Evolutionary conservation across 192 early-diverging fungal genomes (phyloP).

Genomic region (Coemansia sp.): DNA sequence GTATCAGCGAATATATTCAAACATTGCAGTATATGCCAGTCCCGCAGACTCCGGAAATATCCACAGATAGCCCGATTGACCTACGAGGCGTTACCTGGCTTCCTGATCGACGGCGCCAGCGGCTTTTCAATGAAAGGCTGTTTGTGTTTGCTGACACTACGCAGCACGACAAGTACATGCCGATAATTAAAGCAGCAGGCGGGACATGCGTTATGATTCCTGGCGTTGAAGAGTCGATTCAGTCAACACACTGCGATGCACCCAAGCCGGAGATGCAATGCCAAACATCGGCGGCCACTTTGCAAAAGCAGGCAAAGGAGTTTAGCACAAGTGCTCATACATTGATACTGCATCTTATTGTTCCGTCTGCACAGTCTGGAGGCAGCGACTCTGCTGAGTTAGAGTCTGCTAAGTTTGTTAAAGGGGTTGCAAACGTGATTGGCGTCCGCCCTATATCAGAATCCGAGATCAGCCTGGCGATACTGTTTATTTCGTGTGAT

Average conservation of each 20-base stretch:
- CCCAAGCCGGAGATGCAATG: neutral
- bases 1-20: conserved; percentile 11
- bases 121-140: conserved; percentile 14
- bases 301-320: neutral
- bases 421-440: conserved; percentile 3
- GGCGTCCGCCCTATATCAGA: conserved; percentile 27
- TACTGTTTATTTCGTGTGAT: conserved; percentile 24
- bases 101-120: conserved; percentile 14
- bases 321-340: neutral
- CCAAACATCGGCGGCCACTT: neutral
- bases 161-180: conserved; percentile 15
- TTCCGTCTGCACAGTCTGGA: conserved; percentile 3
- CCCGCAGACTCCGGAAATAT: neutral
- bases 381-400: neutral
- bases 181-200: conserved; percentile 11
- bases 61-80: conserved; percentile 22
- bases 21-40: conserved; percentile 17
- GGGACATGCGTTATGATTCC: conserved; percentile 9
- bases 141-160: conserved; percentile 26
- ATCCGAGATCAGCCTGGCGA: conserved; percentile 38
- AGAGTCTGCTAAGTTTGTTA: conserved; percentile 1
- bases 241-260: neutral
- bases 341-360: conserved; percentile 1
- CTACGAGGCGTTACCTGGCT: conserved; percentile 13
- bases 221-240: neutral